A percentile compares a stretch with the other conserved stretches of the same genome.
Evolutionary conservation across 257 asterid species (phyloP).

Genomic region (Apocynum venetum): DNA sequence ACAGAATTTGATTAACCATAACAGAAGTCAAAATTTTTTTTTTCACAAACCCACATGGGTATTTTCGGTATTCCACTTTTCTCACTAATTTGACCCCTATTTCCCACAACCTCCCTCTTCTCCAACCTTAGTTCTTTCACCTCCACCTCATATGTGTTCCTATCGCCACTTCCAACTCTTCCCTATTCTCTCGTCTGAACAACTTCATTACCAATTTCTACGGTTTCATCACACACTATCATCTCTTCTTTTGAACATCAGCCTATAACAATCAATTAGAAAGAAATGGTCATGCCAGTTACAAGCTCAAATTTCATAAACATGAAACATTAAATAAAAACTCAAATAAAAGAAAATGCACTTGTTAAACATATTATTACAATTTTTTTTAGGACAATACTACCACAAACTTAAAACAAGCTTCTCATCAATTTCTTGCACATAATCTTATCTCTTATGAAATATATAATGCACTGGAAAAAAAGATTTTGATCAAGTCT

Average conservation of each 20-base stretch:
- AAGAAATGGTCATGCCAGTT: not conserved
- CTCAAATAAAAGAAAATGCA: not conserved
- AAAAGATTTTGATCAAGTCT: not conserved
- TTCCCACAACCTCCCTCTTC: too few species aligned
- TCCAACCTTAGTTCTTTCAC: too few species aligned
- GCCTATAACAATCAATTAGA: conserved; percentile 31
- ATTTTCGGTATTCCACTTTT: too few species aligned
- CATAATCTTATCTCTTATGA: not conserved
- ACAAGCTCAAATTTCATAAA: conserved; percentile 3
- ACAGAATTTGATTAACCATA: too few species aligned
- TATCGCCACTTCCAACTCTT: too few species aligned
- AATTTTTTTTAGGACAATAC: not conserved
- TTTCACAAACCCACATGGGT: too few species aligned
- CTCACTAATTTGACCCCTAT: too few species aligned
- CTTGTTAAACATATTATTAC: not conserved
- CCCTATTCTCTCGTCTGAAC: conserved; percentile 24
- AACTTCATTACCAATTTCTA: conserved; percentile 28
- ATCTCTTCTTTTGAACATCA: conserved; percentile 45
- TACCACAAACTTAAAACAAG: not conserved
- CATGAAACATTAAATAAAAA: not conserved
- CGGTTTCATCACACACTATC: conserved; percentile 30
- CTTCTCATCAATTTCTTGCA: not conserved
- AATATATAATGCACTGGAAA: not conserved
- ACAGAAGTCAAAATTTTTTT: too few species aligned
- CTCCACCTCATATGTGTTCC: too few species aligned